Percentiles rank a stretch among this genome's conserved stretches.
Conservation (phyloP, 345 rosid genomes). For the Turnera subulata region DNA sequence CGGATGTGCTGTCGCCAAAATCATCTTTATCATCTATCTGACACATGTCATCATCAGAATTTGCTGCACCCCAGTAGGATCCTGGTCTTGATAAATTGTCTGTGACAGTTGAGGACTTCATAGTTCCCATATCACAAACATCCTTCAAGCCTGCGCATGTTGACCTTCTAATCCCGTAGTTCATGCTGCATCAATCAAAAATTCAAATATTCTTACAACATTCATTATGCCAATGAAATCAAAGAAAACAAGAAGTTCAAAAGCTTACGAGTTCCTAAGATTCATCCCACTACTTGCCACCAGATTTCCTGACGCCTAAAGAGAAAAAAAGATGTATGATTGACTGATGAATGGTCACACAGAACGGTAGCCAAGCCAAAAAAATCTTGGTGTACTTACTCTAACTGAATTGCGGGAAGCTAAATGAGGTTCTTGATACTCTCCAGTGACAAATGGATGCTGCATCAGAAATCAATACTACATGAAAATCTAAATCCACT, state of each 20-base stretch:
- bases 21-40: constrained; percentile 62
- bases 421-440: constrained; percentile 44
- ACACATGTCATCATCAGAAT: constrained; percentile 31
- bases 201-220: constrained; percentile 18
- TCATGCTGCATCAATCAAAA: constrained; percentile 38
- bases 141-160: constrained; percentile 59
- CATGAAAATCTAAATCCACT: constrained; percentile 1
- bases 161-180: constrained; percentile 52
- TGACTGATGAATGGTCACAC: constrained; percentile 21
- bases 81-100: constrained; percentile 25
- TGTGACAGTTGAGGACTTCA: constrained; percentile 28
- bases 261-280: constrained; percentile 56
- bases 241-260: constrained; percentile 3
- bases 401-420: constrained; percentile 39
- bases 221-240: constrained; percentile 6
- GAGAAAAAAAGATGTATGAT: constrained; percentile 11
- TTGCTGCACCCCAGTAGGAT: constrained; percentile 16
- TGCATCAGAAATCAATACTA: constrained; percentile 23
- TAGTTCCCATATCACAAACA: constrained; percentile 22
- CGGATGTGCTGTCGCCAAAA: constrained; percentile 43
- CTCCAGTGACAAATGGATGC: constrained; percentile 34
- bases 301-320: constrained; percentile 54
- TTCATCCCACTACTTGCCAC: constrained; percentile 39
- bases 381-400: constrained; percentile 35
- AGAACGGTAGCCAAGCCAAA: constrained; percentile 12